Evolutionary conservation across 257 asterid genomes (phyloP).

Genomic region (Apocynum venetum): DNA sequence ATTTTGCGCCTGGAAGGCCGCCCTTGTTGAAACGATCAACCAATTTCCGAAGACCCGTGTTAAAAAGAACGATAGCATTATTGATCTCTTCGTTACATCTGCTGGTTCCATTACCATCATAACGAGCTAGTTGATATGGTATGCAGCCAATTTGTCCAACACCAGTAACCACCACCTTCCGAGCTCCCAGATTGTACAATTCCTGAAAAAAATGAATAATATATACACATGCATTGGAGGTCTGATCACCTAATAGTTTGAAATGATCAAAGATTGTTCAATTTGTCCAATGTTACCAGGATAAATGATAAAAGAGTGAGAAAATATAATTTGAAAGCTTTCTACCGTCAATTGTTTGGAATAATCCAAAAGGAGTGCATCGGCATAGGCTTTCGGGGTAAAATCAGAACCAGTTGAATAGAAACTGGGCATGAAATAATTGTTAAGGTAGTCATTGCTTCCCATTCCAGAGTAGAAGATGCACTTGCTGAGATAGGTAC

Average conservation of each 20-base stretch:
- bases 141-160: conserved; percentile 88
- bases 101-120: conserved; percentile 52
- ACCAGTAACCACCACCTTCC: conserved; percentile 63
- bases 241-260: too few relatives aligned
- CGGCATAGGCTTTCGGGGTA: conserved; percentile 66
- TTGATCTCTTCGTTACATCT: conserved; percentile 86
- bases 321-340: too few relatives aligned
- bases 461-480: conserved; percentile 78
- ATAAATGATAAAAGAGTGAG: too few relatives aligned
- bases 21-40: conserved; percentile 60
- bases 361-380: conserved; percentile 72
- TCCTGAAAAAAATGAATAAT: conserved; percentile 26
- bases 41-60: conserved; percentile 52
- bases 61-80: conserved; percentile 62
- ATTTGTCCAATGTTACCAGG: too few relatives aligned
- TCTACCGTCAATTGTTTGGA: conserved; percentile 51
- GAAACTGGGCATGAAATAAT: conserved; percentile 72
- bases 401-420: conserved; percentile 51
- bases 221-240: too few relatives aligned
- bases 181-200: conserved; percentile 71
- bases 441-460: conserved; percentile 91
- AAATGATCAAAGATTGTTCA: too few relatives aligned
- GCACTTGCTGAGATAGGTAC: conserved; percentile 58
- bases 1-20: conserved; percentile 61
- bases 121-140: conserved; percentile 75